Base-by-base conservation (phyloP, 2,329 filamentous ascomycete genomes). In the Zymoseptoria passerinii region DNA sequence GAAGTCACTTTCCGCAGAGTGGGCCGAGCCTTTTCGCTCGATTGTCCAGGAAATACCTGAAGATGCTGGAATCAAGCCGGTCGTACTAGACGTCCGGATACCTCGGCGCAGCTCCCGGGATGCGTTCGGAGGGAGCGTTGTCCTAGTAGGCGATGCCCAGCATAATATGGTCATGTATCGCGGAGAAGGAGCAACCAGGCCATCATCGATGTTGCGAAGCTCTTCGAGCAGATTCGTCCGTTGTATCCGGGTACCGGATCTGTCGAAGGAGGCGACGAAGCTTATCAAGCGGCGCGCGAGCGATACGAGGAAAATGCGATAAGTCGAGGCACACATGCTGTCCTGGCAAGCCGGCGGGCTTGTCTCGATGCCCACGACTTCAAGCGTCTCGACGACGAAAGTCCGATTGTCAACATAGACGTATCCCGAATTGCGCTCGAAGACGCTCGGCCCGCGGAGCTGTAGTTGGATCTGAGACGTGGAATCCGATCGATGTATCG, bases 91-190 rank as follows among this genome's bases (percentile, higher is more conserved):
- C 5, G 64, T 63, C 27, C 62, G 59, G 58, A n/a, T 58, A 27
- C 57, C 57, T 20, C 51, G 55, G 20, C 44, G 19, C 16, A 51
- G 55, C 8, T 3, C 28, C n/a, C 23, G 40, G 13, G 28, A 20
- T 10, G 16, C 44, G 10, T 55, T 57, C 29, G 48, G 55, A 20
- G 73, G 74, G 16, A 60, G 67, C 28, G 68, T 75, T 10, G 74
- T 72, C 35, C 63, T 76, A 53, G 65, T 73, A 7, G 74, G 74
- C 4, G 74, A 76, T 60, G 74, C 74, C 1, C 71, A 69, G 52
- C 74, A 76, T 65, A 71, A 72, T 1, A 76, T 76, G 73, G 60
- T 61, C 18, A 63, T 66, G 62, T 66, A 65, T 53, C 60, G 64
- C 5, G 64, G 64, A 2, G 61, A 66, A 58, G 65, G 60, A 3